phyloP scores from a whole-genome alignment of 1,284 basidiomycete species.

The Pterulicium gracile region DNA sequence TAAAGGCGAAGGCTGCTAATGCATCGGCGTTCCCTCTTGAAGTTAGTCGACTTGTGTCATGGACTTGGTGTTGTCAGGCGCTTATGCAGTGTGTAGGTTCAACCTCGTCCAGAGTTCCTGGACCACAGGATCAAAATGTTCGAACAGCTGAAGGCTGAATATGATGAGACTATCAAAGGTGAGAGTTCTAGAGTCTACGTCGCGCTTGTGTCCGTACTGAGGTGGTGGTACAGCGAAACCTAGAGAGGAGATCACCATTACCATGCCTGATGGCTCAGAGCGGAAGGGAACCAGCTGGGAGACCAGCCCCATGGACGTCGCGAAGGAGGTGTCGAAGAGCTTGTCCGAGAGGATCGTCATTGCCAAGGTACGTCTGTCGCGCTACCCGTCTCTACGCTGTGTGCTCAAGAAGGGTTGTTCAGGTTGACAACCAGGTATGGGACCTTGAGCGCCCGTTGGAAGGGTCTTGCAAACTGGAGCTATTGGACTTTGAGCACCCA shows the following conservation, averaged over 20 bases:
- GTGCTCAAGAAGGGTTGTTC: constrained; percentile 2
- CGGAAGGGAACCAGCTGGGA: constrained; percentile 87
- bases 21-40: constrained; percentile 48
- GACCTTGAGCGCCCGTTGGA: constrained; percentile 94
- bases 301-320: constrained; percentile 92
- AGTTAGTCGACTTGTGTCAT: constrained; percentile 26
- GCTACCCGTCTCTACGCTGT: too few species aligned
- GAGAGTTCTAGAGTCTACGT: constrained; percentile 9
- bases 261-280: constrained; percentile 80
- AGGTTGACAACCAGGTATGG: constrained; percentile 89
- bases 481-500: constrained; percentile 92
- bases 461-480: constrained; percentile 66
- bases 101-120: constrained; percentile 82
- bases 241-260: constrained; percentile 76
- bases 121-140: constrained; percentile 87
- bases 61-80: constrained; percentile 7
- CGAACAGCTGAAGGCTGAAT: constrained; percentile 80
- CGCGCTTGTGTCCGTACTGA: constrained; percentile 3
- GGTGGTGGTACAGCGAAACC: constrained; percentile 54
- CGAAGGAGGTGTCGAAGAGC: constrained; percentile 80
- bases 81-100: constrained; percentile 39
- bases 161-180: constrained; percentile 78
- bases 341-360: constrained; percentile 89
- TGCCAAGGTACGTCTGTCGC: constrained; percentile 56
- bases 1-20: constrained; percentile 35